Evolutionary conservation across 106 monocot genomes (phyloP).

Genomic region (Dioscorea alata): DNA sequence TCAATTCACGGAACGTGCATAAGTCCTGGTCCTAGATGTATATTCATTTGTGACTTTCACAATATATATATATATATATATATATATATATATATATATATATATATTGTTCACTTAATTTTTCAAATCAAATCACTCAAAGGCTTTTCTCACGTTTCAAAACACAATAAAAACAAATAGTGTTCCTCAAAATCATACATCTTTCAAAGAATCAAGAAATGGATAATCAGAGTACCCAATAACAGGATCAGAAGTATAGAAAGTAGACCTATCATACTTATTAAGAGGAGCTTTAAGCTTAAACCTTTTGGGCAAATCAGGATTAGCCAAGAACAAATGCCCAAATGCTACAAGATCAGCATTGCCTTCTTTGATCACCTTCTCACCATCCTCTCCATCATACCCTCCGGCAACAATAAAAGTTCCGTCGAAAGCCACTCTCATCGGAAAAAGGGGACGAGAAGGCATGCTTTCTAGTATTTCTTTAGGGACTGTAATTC

Average conservation of each 20-base stretch:
- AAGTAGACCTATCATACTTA: not conserved
- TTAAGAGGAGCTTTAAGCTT: constrained; percentile 3
- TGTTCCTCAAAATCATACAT: too few relatives aligned
- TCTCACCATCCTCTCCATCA: constrained; percentile 11
- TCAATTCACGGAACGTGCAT: too few relatives aligned
- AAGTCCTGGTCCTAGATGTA: too few relatives aligned
- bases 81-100: too few relatives aligned
- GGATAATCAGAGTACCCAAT: constrained; percentile 7
- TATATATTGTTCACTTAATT: too few relatives aligned
- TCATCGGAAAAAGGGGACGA: constrained; percentile 5
- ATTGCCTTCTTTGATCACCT: not conserved
- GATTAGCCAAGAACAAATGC: constrained; percentile 12
- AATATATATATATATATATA: too few relatives aligned
- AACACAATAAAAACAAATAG: too few relatives aligned
- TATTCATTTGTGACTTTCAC: too few relatives aligned
- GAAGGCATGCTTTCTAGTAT: not conserved
- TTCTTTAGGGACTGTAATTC: constrained; percentile 11
- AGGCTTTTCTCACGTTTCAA: too few relatives aligned
- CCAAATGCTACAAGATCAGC: constrained; percentile 12
- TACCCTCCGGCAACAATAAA: constrained; percentile 7
- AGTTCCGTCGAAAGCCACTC: constrained; percentile 8
- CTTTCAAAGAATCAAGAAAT: not conserved
- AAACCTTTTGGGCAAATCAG: constrained; percentile 2
- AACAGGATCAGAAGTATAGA: constrained; percentile 7
- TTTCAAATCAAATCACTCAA: too few relatives aligned